phyloP scores from a whole-genome alignment of 1,139 yeast species.

The Blastobotrys serpentis region DNA sequence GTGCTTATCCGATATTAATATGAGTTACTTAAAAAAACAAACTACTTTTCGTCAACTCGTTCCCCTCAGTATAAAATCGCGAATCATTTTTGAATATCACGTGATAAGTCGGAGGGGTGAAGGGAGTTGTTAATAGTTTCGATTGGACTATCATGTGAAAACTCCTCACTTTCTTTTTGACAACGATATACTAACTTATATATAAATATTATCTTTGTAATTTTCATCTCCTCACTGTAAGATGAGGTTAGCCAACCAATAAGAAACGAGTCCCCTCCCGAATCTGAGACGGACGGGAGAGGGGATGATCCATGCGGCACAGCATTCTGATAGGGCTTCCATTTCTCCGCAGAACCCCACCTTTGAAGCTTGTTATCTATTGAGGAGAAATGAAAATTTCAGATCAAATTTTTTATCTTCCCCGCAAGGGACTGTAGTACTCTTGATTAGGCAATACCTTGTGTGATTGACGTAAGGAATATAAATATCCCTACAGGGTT shows the following conservation, averaged over 20 bases:
- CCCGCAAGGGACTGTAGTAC: constrained; percentile 1
- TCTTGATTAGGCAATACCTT: neutral
- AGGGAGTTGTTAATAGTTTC: too few species aligned
- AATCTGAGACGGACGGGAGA: neutral
- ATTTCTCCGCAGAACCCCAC: constrained; percentile 10
- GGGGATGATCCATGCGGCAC: neutral
- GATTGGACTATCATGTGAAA: neutral
- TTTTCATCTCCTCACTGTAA: too few species aligned
- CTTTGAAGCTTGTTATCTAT: neutral
- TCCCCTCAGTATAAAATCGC: too few species aligned
- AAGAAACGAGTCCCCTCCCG: neutral
- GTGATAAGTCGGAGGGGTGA: too few species aligned
- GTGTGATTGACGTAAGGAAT: neutral
- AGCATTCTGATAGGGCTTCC: neutral
- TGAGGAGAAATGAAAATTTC: constrained; percentile 2
- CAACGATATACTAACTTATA: too few species aligned
- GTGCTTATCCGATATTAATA: too few species aligned
- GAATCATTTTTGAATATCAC: too few species aligned
- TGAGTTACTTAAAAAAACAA: too few species aligned
- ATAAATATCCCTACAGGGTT: neutral
- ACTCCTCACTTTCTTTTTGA: too few species aligned
- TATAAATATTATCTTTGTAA: too few species aligned
- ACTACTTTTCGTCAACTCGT: too few species aligned
- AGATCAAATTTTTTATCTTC: neutral
- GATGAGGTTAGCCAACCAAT: too few species aligned